Conservation (phyloP, 2,329 filamentous ascomycete species). For the Aureobasidium sp. region DNA sequence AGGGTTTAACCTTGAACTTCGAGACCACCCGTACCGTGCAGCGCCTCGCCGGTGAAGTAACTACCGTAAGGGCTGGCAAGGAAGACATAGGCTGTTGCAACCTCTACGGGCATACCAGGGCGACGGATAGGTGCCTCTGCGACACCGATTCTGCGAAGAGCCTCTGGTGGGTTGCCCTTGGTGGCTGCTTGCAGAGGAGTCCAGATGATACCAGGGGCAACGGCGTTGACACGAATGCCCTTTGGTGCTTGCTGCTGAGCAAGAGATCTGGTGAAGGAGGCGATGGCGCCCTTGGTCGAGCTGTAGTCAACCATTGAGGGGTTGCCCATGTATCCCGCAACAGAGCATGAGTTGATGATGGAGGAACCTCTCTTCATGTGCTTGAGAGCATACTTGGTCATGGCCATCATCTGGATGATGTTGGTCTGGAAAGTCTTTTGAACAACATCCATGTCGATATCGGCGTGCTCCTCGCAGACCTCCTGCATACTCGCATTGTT, state of each 20-base stretch:
- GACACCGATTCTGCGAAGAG: conserved; percentile 22
- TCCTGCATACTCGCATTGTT: conserved; percentile 55
- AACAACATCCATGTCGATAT: conserved; percentile 49
- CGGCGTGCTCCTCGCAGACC: conserved; percentile 45
- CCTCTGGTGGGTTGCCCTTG: conserved; percentile 29
- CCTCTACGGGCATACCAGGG: conserved; percentile 27
- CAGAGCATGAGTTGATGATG: conserved; percentile 52
- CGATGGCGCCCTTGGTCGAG: conserved; percentile 53
- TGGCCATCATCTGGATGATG: conserved; percentile 48
- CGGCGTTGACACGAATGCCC: conserved; percentile 49
- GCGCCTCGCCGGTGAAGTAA: conserved; percentile 23
- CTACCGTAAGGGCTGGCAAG: conserved; percentile 23
- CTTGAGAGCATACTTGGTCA: conserved; percentile 50
- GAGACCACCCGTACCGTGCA: conserved; percentile 23
- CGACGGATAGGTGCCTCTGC: conserved; percentile 23
- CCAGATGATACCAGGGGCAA: conserved; percentile 29
- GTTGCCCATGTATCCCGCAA: conserved; percentile 45
- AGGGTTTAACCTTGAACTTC: conserved; percentile 22
- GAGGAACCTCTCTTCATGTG: conserved; percentile 47
- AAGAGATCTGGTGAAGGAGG: conserved; percentile 48
- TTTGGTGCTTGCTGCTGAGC: conserved; percentile 47
- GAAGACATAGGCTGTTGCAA: conserved; percentile 25
- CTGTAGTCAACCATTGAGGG: conserved; percentile 45
- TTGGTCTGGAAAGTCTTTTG: conserved; percentile 53
- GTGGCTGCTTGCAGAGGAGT: conserved; percentile 37